These are phyloP conservation scores for Elsinoe perseae DNA, from an alignment of 2,329 filamentous ascomycete genomes.

Conservation along the genomic window DNA sequence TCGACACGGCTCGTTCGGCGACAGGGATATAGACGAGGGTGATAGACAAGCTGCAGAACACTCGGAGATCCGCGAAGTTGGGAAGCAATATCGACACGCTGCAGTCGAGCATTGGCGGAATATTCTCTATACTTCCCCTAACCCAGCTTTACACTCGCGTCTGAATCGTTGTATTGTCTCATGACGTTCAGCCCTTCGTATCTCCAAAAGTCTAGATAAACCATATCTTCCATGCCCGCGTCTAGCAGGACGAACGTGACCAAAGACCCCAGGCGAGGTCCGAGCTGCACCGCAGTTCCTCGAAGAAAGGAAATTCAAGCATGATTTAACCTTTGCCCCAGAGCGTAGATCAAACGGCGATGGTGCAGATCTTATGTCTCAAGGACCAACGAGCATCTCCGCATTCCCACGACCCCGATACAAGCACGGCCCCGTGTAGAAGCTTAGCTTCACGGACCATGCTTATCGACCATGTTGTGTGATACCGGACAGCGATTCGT, in stretches of 20 bases:
- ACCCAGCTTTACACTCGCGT: background rate
- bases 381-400: background rate
- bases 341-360: conserved; percentile 4
- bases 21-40: conserved; percentile 2
- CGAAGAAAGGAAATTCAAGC: background rate
- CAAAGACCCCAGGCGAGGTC: conserved; percentile 8
- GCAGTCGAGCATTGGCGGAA: background rate
- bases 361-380: background rate
- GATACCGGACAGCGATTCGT: background rate
- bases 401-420: background rate
- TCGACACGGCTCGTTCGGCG: background rate
- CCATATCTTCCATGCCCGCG: background rate
- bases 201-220: conserved; percentile 9
- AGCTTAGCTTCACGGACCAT: conserved; percentile 8
- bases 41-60: conserved; percentile 4
- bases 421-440: background rate
- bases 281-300: background rate
- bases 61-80: background rate
- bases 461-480: background rate
- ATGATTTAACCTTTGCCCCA: background rate
- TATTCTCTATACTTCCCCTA: background rate
- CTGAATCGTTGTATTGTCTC: background rate
- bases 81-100: background rate
- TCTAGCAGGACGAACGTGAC: background rate
- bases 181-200: background rate